phyloP scores from a whole-genome alignment of 2,329 filamentous ascomycete species.

The Diplodia corticola region DNA sequence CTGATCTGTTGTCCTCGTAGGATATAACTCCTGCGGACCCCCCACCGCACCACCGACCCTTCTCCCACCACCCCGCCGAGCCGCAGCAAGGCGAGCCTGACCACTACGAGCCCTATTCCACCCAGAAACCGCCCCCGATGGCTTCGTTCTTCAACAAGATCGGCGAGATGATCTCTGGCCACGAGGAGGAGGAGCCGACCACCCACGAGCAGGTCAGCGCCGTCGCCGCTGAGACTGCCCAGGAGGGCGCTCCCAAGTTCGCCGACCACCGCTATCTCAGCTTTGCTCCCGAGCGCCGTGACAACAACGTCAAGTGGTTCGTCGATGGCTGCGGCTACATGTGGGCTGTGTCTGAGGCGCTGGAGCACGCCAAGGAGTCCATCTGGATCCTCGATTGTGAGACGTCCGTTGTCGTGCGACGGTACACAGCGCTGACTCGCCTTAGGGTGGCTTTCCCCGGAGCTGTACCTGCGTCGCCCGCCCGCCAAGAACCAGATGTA shows the following conservation, averaged over 20 bases:
- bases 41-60: neutral
- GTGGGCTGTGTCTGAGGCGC: constrained; percentile 76
- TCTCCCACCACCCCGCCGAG: constrained; percentile 4
- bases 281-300: constrained; percentile 72
- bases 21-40: neutral
- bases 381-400: constrained; percentile 81
- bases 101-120: constrained; percentile 26
- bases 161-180: constrained; percentile 39
- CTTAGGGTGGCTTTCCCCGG: constrained; percentile 77
- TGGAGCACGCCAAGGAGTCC: constrained; percentile 73
- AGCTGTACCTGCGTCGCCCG: constrained; percentile 82
- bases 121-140: constrained; percentile 29
- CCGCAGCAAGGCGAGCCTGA: constrained; percentile 19
- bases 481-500: constrained; percentile 81
- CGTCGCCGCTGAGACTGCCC: constrained; percentile 29
- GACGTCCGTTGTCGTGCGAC: constrained; percentile 7
- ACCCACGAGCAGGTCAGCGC: constrained; percentile 9
- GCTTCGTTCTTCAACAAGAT: constrained; percentile 57
- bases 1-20: constrained; percentile 15
- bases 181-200: neutral
- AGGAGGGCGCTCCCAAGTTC: constrained; percentile 43
- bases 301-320: constrained; percentile 80
- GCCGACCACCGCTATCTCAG: constrained; percentile 55
- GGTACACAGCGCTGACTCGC: constrained; percentile 15
- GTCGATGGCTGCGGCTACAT: constrained; percentile 84